These are phyloP conservation scores for Pseudogymnoascus sp. DNA, from an alignment of 2,329 filamentous ascomycete genomes.

Conservation along the genomic window DNA sequence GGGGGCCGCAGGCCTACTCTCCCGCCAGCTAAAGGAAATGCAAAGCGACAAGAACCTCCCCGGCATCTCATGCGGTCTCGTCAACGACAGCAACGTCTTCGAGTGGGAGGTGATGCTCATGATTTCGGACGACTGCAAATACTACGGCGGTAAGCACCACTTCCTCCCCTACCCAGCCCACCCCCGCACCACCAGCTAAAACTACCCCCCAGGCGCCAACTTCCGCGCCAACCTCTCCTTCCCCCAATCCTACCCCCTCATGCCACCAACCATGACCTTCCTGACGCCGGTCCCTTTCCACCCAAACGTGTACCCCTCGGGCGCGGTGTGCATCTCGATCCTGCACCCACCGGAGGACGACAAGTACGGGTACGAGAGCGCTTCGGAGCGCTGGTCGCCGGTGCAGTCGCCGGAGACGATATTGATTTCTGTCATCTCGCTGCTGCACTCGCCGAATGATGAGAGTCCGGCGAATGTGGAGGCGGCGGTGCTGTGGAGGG, in stretches of 20 bases:
- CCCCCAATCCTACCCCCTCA: slow-evolving; percentile 74
- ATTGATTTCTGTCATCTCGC: slow-evolving; percentile 80
- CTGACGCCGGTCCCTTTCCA: slow-evolving; percentile 78
- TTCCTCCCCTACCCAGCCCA: neutral
- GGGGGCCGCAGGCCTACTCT: slow-evolving; percentile 60
- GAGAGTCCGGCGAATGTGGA: slow-evolving; percentile 94
- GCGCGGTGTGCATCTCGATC: slow-evolving; percentile 93
- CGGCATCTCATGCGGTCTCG: slow-evolving; percentile 85
- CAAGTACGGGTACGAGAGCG: slow-evolving; percentile 84
- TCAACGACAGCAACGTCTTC: slow-evolving; percentile 79
- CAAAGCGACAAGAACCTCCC: slow-evolving; percentile 84
- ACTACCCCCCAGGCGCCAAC: slow-evolving; percentile 60
- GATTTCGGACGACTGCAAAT: slow-evolving; percentile 89
- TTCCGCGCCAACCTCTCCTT: slow-evolving; percentile 82
- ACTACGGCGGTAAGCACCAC: slow-evolving; percentile 67
- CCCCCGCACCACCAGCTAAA: neutral
- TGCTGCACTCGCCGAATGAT: slow-evolving; percentile 87
- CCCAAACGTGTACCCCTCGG: slow-evolving; percentile 84
- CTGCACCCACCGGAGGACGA: slow-evolving; percentile 93
- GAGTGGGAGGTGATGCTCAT: slow-evolving; percentile 99
- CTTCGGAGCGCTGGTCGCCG: slow-evolving; percentile 84
- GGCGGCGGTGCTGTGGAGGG: slow-evolving; percentile 79
- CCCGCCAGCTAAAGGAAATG: slow-evolving; percentile 88
- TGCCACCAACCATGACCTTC: slow-evolving; percentile 85
- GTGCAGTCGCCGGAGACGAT: slow-evolving; percentile 96